A percentile compares a stretch with the other conserved stretches of the same genome.
These are phyloP conservation scores for Stachybotrys elegans DNA, from an alignment of 2,329 filamentous ascomycete species.

Conservation along the genomic window DNA sequence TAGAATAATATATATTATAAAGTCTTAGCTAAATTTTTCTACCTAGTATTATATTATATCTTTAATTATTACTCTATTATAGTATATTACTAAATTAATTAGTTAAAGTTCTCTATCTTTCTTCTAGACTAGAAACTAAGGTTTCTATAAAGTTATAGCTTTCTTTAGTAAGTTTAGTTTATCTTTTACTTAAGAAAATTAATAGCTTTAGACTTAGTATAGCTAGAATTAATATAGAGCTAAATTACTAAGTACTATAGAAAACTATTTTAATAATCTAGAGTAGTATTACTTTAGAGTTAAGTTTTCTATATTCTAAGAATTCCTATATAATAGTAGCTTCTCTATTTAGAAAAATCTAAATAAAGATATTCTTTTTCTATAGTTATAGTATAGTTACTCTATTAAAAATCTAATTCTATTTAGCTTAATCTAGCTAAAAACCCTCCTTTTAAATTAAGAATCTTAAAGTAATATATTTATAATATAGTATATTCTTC, in stretches of 20 bases:
- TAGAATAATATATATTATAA: background rate
- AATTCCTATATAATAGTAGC: background rate
- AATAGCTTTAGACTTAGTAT: no score
- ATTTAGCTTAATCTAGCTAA: background rate
- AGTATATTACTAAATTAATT: background rate
- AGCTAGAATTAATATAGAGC: no score
- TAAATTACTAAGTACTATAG: no score
- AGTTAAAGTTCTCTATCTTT: background rate
- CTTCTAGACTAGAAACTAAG: background rate
- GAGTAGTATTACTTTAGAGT: background rate
- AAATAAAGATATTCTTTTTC: no score
- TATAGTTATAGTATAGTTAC: no score
- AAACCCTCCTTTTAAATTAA: background rate
- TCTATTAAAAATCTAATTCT: background rate
- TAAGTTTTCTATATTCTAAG: background rate
- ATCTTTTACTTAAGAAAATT: background rate
- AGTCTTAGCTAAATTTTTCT: background rate
- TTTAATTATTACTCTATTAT: background rate
- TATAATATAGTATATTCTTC: background rate
- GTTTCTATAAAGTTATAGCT: background rate
- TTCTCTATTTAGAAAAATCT: no score
- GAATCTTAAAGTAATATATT: background rate
- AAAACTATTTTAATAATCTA: no score
- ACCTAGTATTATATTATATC: background rate
- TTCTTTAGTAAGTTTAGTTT: background rate